Evolutionary conservation across 148 eudicot species (phyloP).

Genomic region (Amaranthus hypochondriacus): DNA sequence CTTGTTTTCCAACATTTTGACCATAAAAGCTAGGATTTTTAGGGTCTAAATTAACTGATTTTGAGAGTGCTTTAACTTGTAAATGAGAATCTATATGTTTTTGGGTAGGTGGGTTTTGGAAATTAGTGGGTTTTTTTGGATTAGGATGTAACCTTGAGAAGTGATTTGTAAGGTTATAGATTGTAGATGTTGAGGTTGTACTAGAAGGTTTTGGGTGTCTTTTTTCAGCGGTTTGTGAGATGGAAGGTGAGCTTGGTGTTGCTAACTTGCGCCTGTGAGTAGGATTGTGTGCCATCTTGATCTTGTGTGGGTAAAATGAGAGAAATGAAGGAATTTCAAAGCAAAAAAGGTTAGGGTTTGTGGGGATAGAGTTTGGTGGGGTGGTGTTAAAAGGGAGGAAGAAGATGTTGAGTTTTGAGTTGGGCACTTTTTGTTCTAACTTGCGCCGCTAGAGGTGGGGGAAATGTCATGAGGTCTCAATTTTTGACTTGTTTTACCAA

Average conservation of each 20-base stretch:
- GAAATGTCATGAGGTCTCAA: not conserved
- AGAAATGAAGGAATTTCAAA: not conserved
- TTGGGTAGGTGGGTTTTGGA: conserved; percentile 28
- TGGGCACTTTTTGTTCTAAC: conserved; percentile 4
- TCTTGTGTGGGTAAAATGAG: not conserved
- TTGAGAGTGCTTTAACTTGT: conserved; percentile 29
- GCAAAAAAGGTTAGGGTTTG: not conserved
- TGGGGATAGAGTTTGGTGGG: not conserved
- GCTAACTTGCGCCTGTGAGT: conserved; percentile 42
- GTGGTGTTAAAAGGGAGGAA: not conserved
- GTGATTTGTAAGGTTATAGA: conserved; percentile 52
- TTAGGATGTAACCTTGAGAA: conserved; percentile 43
- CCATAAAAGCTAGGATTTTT: conserved; percentile 17
- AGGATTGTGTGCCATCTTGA: conserved; percentile 34
- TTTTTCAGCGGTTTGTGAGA: conserved; percentile 37
- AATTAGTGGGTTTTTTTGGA: conserved; percentile 30
- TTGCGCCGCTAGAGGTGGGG: not conserved
- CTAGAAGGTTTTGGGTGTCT: conserved; percentile 28
- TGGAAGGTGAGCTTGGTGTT: conserved; percentile 25
- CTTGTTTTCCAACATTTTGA: conserved; percentile 19
- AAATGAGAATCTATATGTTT: conserved; percentile 21
- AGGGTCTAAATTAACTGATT: conserved; percentile 35
- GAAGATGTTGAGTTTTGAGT: too few relatives aligned
- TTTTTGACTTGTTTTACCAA: not conserved
- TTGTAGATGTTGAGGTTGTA: conserved; percentile 39